These are phyloP conservation scores for Elsinoe necatrix DNA, from an alignment of 2,329 filamentous ascomycete genomes.

Conservation along the genomic window DNA sequence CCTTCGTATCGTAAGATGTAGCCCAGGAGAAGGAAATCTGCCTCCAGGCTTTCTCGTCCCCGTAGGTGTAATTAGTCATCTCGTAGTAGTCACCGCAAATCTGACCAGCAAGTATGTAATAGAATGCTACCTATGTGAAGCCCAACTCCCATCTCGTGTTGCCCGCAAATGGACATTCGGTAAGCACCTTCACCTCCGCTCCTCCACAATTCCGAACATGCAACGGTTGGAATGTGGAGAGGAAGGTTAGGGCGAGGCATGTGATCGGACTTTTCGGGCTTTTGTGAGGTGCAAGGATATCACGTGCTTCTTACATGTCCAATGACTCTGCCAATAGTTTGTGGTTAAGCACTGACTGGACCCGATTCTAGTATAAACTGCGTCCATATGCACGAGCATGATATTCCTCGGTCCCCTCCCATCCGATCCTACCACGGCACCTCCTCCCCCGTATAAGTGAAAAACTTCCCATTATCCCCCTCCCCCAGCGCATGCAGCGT, in stretches of 20 bases:
- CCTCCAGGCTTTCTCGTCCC: not conserved
- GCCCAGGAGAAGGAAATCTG: not conserved
- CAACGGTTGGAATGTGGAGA: not conserved
- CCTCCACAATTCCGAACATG: not conserved
- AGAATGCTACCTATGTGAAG: not conserved
- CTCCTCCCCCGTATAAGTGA: constrained; percentile 29
- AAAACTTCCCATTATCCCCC: constrained; percentile 32
- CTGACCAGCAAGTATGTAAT: no score
- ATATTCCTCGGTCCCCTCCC: no score
- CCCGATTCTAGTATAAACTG: not conserved
- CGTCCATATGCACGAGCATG: not conserved
- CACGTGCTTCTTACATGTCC: no score
- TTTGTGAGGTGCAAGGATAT: not conserved
- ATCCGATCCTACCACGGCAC: constrained; percentile 33
- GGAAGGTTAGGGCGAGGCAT: not conserved
- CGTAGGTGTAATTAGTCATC: not conserved
- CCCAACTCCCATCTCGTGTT: no score
- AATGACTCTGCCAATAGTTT: not conserved
- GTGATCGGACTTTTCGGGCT: not conserved
- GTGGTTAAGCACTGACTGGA: not conserved
- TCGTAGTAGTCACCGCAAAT: no score
- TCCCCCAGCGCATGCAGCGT: constrained; percentile 27
- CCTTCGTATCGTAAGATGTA: constrained; percentile 1
- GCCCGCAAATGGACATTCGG: no score
- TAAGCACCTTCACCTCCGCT: no score